Conservation (phyloP, 2,329 filamentous ascomycete genomes). For the Venturia oleaginea region DNA sequence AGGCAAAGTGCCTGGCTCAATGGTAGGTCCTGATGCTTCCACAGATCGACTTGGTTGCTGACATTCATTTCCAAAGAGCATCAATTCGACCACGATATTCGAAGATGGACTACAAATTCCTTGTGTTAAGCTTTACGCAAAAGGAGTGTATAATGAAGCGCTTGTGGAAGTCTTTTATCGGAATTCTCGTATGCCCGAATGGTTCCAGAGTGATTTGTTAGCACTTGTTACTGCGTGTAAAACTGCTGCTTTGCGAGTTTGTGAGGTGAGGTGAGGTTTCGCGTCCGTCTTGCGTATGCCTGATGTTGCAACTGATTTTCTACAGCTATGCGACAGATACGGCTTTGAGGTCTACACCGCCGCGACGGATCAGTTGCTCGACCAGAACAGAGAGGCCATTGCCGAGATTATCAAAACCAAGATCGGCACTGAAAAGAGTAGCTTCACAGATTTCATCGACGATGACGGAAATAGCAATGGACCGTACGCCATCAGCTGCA, state of each 20-base stretch:
- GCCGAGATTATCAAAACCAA: slow-evolving; percentile 38
- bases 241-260: slow-evolving; percentile 36
- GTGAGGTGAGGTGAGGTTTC: slow-evolving; percentile 22
- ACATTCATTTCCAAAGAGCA: slow-evolving; percentile 24
- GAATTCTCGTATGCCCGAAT: slow-evolving; percentile 40
- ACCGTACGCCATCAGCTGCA: slow-evolving; percentile 39
- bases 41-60: neutral
- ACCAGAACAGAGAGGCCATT: slow-evolving; percentile 36
- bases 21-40: slow-evolving; percentile 17
- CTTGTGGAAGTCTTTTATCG: slow-evolving; percentile 35
- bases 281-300: neutral
- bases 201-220: slow-evolving; percentile 40
- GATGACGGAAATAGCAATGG: slow-evolving; percentile 39
- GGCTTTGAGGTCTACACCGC: slow-evolving; percentile 37
- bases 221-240: slow-evolving; percentile 40
- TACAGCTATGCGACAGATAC: slow-evolving; percentile 33
- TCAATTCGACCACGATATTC: slow-evolving; percentile 39
- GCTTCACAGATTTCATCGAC: slow-evolving; percentile 42
- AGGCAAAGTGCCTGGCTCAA: slow-evolving; percentile 41
- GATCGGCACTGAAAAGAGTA: slow-evolving; percentile 33
- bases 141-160: slow-evolving; percentile 35
- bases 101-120: slow-evolving; percentile 44
- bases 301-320: neutral
- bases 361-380: slow-evolving; percentile 35
- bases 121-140: slow-evolving; percentile 37